Conservation (phyloP, 2,329 filamentous ascomycete genomes). For the Arthrobotrys sphaeroides region DNA sequence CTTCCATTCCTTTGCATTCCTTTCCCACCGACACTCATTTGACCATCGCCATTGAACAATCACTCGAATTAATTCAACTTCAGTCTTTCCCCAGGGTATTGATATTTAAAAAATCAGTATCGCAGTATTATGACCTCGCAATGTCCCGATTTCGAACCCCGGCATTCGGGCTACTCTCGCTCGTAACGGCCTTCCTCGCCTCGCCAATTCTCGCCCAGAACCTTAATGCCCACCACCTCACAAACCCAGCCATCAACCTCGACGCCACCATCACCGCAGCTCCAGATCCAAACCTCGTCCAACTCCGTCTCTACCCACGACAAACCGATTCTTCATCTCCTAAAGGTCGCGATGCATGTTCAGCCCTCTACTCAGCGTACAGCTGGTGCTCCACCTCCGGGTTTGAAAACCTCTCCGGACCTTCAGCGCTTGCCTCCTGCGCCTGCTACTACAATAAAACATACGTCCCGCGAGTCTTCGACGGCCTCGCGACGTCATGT, state of each 20-base stretch:
- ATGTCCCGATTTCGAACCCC: slow-evolving; percentile 3
- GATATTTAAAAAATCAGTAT: neutral
- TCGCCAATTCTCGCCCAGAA: neutral
- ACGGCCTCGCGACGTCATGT: slow-evolving; percentile 40
- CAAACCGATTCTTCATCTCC: slow-evolving; percentile 21
- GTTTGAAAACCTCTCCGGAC: slow-evolving; percentile 28
- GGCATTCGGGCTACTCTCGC: neutral
- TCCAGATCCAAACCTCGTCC: slow-evolving; percentile 33
- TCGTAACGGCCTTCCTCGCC: neutral
- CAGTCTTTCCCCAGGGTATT: neutral
- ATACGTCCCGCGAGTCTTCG: slow-evolving; percentile 46
- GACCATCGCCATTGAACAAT: neutral
- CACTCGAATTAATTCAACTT: no score
- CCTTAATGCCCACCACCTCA: neutral
- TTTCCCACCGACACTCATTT: neutral
- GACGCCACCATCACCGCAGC: slow-evolving; percentile 42
- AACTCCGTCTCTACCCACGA: slow-evolving; percentile 39
- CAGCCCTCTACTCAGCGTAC: slow-evolving; percentile 51
- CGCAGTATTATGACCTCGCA: slow-evolving; percentile 7
- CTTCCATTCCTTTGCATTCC: neutral
- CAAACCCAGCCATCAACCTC: slow-evolving; percentile 12
- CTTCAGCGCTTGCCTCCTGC: slow-evolving; percentile 45
- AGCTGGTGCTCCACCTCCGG: slow-evolving; percentile 49
- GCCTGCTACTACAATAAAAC: slow-evolving; percentile 38
- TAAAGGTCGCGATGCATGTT: slow-evolving; percentile 41